Evolutionary conservation across 441 rosid species (phyloP), one percentile per base, ranked within the genome.

Genomic region (Macaranga tanarius): DNA sequence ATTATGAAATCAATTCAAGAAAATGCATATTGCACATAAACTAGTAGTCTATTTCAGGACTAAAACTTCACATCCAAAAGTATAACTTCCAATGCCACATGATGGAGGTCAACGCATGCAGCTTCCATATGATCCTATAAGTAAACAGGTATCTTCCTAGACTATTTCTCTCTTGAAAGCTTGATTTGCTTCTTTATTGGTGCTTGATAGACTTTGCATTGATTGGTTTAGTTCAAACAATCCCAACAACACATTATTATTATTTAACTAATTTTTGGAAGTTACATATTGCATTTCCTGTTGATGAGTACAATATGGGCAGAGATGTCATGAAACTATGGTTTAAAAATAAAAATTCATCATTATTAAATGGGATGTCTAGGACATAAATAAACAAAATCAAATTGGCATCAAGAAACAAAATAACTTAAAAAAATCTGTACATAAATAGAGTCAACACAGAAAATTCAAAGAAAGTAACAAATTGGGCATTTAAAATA

Each of bases 391-490:
- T 34, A 42, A 42, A 42, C 1, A 19, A 61, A 62, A 17, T 34
- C 23, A 61, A 38, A 5, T 34, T 26, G 42, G 16, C 17, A 28
- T 7, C 34, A 58, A 23, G 62, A 58, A 59, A 58, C 7, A 5
- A 16, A 58, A 2, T 26, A 58, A 34, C 7, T 34, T 34, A 4
- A 34, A 3, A 34, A 34, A 34, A 34, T 0, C 38, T 34, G 6
- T 34, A 34, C 7, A 34, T 34, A 34, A 4, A 7, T 34, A 34
- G 38, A 58, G 47, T 67, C 48, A 17, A 38, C 11, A 15, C 34
- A 38, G 20, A 34, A 51, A 19, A 67, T 70, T 82, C 80, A 67
- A 79, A 82, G 82, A 67, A 79, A 76, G 0, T 42, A 7, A 42
- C 47, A 42, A 42, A 42, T 10, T 10, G 12, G 8, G 47, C 47